Evolutionary conservation across 306 rosid species (phyloP), one percentile per base, ranked within the genome.

Genomic region (Abrus pulchellus): DNA sequence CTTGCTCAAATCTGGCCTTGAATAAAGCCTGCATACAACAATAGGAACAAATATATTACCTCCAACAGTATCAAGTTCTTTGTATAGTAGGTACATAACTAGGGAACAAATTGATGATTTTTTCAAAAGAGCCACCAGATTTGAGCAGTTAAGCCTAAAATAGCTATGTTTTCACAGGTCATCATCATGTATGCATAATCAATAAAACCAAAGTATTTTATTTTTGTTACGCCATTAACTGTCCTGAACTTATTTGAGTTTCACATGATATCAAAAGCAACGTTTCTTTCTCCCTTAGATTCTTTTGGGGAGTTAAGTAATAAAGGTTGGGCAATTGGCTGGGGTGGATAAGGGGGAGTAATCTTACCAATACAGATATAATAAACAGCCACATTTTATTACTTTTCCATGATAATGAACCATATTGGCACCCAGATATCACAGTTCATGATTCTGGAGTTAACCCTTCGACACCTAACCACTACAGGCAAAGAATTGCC

Each of bases 1-100:
- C 99, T 84, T 94, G 99, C 86, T 94, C 99, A 75, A 94, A 94
- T 85, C 99, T 94, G 64, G 99, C 99, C 90, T 94, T 94, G 89
- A 94, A 94, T 66, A 94, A 88, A 74, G 99, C 99, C 99, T 95
- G 91, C 75, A 86, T 12, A 48, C 50, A 61, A 76, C 68, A 77
- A 55, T 3, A 68, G 38, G 7, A 66, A 74, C 38, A 40, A 28
- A 74, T 38, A 75, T 36, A 33, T 72, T 81, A 86, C 50, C 62
- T 48, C 76, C 45, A 27, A 38, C n/a, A 49, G 33, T 28, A 85
- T 47, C 75, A 75, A 78, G 30, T 61, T 68, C 48, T 78, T 78
- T n/a, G 10, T 33, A 34, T 54, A 82, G 12, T 5, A 20, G 27
- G 54, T 50, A 69, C 7, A 14, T 30, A 74, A 74, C 57, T 57